phyloP scores from a whole-genome alignment of 495 filamentous ascomycete genomes.

The Pseudoneurospora amorphoporcata region DNA sequence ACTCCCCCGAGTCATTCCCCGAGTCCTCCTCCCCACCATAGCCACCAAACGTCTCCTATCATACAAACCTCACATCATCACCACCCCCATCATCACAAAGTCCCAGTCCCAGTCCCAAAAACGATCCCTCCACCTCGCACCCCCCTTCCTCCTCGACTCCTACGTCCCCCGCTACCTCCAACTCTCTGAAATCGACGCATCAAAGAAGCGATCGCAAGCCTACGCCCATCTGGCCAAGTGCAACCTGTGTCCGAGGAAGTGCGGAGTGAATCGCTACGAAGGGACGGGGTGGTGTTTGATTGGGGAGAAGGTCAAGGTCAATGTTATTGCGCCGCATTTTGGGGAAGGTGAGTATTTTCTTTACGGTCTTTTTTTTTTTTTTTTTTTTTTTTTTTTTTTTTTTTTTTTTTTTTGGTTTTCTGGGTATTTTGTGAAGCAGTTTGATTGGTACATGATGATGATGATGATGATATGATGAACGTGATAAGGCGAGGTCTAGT shows the following conservation, averaged over 20 bases:
- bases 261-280: slow-evolving; percentile 64
- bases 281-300: slow-evolving; percentile 65
- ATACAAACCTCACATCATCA: neutral
- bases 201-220: slow-evolving; percentile 55
- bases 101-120: neutral
- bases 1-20: neutral
- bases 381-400: neutral
- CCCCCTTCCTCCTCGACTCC: slow-evolving; percentile 64
- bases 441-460: neutral
- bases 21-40: neutral
- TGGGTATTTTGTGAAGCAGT: neutral
- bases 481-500: neutral
- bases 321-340: slow-evolving; percentile 67
- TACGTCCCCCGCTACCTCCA: slow-evolving; percentile 58
- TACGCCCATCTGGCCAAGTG: slow-evolving; percentile 62
- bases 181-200: slow-evolving; percentile 46
- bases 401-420: neutral
- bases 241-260: slow-evolving; percentile 65
- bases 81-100: neutral
- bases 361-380: neutral
- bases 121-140: slow-evolving; percentile 53
- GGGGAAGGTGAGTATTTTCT: slow-evolving; percentile 39
- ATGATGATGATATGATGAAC: too few species aligned
- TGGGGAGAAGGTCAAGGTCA: slow-evolving; percentile 60
- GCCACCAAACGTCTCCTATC: neutral